Evolutionary conservation across 371 early-diverging fungal genomes (phyloP), one percentile per base, ranked within the genome.

Genomic region (Nematocida minor): DNA sequence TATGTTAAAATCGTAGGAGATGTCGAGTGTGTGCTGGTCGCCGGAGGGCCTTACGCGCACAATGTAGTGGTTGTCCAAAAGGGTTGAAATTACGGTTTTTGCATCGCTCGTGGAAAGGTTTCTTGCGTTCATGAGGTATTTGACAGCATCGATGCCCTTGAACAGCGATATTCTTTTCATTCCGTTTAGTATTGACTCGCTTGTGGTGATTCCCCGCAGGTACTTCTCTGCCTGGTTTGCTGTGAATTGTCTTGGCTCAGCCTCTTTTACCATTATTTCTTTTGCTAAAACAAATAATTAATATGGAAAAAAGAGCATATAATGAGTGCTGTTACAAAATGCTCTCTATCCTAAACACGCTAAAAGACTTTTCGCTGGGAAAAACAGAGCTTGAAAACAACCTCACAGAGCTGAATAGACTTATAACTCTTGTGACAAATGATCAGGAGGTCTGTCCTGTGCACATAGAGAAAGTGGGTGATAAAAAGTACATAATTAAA

Each of bases 121-220:
- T 36, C 69, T 71, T 25, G 42, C 25, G 31, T 66, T 66, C 46
- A 66, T 69, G 4, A 84, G 67, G 27, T 66, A 32, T 20, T 64
- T 69, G 27, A 81, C 4, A 0, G 77, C 71, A 66, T 82, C 79
- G 4, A 25, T 46, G 14, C 82, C 83, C 51, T 67, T 79, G 41
- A 84, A 81, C 18, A 78, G 63, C 22, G 64, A 20, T 9, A 84
- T 79, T 46, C 85, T 57, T 55, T 78, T 81, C 41, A 47, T 63
- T 25, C 55, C 36, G 60, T 71, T 82, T n/a, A 84, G 69, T 38
- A 79, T 80, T 36, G 69, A 80, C 51, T 84, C 85, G 25, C 57
- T 68, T 44, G 79, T 55, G 9, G 11, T 25, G 14, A 74, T 29
- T n/a, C 48, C 66, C 32, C 77, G n/a, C 3, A 74, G 55, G 34